phyloP scores from a whole-genome alignment of 1,284 basidiomycete species.

The Rhodotorula sp. region DNA sequence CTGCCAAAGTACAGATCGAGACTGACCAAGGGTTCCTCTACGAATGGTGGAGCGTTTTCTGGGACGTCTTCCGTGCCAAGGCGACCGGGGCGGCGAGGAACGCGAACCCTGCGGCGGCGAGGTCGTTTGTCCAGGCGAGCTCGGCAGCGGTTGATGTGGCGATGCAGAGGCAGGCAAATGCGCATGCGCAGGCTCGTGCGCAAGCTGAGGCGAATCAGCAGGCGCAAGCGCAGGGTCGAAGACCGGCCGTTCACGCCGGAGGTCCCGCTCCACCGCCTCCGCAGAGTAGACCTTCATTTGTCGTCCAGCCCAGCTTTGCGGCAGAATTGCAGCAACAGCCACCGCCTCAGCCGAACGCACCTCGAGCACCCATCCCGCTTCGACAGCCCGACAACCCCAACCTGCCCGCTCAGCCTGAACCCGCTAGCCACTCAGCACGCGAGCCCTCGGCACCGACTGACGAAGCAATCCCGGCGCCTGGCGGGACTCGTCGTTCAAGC shows the following conservation, averaged over 20 bases:
- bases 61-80: conserved; percentile 32
- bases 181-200: neutral
- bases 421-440: neutral
- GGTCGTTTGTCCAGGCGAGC: conserved; percentile 13
- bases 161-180: neutral
- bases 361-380: neutral
- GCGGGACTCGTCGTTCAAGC: neutral
- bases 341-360: neutral
- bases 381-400: neutral
- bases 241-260: too few relatives aligned
- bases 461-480: neutral
- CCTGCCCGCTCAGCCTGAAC: neutral
- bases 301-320: neutral
- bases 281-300: neutral
- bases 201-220: neutral
- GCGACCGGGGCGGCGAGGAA: neutral
- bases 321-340: neutral
- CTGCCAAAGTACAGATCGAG: neutral
- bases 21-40: conserved; percentile 1
- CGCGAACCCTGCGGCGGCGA: neutral
- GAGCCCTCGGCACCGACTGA: neutral
- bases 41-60: conserved; percentile 41
- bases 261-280: neutral
- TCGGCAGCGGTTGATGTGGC: conserved; percentile 12
- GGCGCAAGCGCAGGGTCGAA: neutral